Percentiles rank a stretch among this genome's conserved stretches.
phyloP scores from a whole-genome alignment of 306 rosid species.

The Cicer chorassanicum region DNA sequence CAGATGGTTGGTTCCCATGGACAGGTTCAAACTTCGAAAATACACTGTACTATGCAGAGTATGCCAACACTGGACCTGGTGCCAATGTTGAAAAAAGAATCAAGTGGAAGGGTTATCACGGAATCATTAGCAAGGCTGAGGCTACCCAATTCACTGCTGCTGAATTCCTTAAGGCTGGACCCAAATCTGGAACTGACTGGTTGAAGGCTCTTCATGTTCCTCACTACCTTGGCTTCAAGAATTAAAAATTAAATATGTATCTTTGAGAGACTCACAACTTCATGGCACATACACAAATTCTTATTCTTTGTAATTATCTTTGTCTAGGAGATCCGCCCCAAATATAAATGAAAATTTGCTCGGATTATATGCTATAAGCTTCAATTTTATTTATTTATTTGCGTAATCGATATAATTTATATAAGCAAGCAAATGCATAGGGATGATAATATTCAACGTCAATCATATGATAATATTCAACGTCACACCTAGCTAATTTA shows the following conservation, averaged over 20 bases:
- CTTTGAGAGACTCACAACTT: neutral
- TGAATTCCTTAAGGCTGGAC: slow-evolving; percentile 34
- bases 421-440: too few species aligned
- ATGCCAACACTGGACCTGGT: slow-evolving; percentile 63
- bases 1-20: slow-evolving; percentile 57
- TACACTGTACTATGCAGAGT: slow-evolving; percentile 59
- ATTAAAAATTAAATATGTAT: neutral
- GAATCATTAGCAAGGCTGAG: slow-evolving; percentile 45
- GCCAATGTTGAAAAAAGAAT: slow-evolving; percentile 50
- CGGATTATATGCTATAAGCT: neutral
- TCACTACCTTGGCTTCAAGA: slow-evolving; percentile 24
- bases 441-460: too few species aligned
- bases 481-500: too few species aligned
- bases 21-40: neutral
- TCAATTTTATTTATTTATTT: too few species aligned
- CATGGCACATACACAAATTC: neutral
- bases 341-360: neutral
- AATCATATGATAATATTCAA: too few species aligned
- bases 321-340: neutral
- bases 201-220: slow-evolving; percentile 43
- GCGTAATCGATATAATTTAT: too few species aligned
- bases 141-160: slow-evolving; percentile 53
- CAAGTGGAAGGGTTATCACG: slow-evolving; percentile 60
- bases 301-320: slow-evolving; percentile 31
- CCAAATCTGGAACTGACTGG: slow-evolving; percentile 25